Percentiles rank a stretch among this genome's conserved stretches.
Evolutionary conservation across 139 green algal genomes (phyloP).

Genomic region (Choricystis sp.): DNA sequence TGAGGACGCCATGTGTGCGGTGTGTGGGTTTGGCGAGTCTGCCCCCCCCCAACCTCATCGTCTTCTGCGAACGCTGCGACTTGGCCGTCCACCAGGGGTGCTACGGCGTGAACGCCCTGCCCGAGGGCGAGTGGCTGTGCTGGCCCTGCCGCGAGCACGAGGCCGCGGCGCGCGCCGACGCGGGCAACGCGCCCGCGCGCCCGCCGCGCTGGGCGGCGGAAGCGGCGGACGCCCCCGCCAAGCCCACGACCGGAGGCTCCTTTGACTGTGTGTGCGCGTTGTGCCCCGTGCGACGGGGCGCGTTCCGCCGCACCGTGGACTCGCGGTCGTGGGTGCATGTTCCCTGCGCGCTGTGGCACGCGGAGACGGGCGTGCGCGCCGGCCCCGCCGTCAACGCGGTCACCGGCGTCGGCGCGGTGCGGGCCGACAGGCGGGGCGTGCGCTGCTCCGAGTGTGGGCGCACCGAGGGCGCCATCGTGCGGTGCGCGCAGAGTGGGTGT

Average conservation of each 20-base stretch:
- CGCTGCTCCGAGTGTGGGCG: conserved; percentile 25
- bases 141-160: conserved; percentile 70
- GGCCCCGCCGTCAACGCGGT: conserved; percentile 18
- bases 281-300: conserved; percentile 66
- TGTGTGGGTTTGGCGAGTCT: conserved; percentile 64
- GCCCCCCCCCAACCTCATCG: conserved; percentile 60
- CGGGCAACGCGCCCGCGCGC: conserved; percentile 35
- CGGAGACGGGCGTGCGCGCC: conserved; percentile 13
- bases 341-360: conserved; percentile 49
- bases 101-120: conserved; percentile 53
- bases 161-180: conserved; percentile 19
- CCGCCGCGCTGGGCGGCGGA: conserved; percentile 41
- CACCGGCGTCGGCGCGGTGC: conserved; percentile 20
- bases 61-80: conserved; percentile 87
- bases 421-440: conserved; percentile 12
- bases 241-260: conserved; percentile 37
- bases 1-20: conserved; percentile 67
- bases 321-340: conserved; percentile 46
- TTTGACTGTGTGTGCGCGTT: conserved; percentile 37
- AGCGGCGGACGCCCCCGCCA: background rate
- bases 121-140: conserved; percentile 72
- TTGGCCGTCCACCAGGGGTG: conserved; percentile 78
- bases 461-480: conserved; percentile 26
- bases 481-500: conserved; percentile 28
- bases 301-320: conserved; percentile 51